phyloP scores from a whole-genome alignment of 768 basidiomycete species.

The Trichaptum fuscoviolaceum region DNA sequence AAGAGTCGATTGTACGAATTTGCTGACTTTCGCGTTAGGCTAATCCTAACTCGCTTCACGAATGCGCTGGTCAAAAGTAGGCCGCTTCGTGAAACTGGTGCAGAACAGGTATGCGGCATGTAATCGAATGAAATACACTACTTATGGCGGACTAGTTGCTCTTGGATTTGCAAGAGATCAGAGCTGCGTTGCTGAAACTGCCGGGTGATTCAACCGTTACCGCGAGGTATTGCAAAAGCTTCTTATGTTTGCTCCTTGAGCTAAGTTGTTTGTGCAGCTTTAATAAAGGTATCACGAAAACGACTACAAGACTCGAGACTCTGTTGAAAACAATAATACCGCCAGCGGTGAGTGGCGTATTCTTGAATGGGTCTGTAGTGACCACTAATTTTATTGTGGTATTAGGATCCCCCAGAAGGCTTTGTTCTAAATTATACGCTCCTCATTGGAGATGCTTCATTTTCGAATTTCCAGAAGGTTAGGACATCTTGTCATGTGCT shows the following conservation, averaged over 20 bases:
- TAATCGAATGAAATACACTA: slow-evolving; percentile 3
- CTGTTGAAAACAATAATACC: slow-evolving; percentile 94
- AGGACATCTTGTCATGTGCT: slow-evolving; percentile 8
- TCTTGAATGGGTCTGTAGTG: not conserved
- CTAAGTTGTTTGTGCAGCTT: slow-evolving; percentile 48
- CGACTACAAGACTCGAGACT: slow-evolving; percentile 78
- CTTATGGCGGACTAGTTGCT: slow-evolving; percentile 49
- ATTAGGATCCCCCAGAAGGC: slow-evolving; percentile 88
- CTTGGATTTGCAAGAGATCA: slow-evolving; percentile 86
- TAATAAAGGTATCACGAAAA: slow-evolving; percentile 74
- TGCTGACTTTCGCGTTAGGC: slow-evolving; percentile 35
- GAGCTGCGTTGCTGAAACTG: slow-evolving; percentile 74
- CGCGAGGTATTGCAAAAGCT: slow-evolving; percentile 38
- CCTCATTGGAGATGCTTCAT: slow-evolving; percentile 89
- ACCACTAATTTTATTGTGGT: slow-evolving; percentile 3
- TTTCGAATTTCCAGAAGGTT: slow-evolving; percentile 98
- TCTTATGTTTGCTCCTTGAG: not conserved
- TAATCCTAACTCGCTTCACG: slow-evolving; percentile 84
- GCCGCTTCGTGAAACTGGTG: slow-evolving; percentile 88
- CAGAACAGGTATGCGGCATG: slow-evolving; percentile 69
- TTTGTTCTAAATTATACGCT: slow-evolving; percentile 96
- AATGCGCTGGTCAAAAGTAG: slow-evolving; percentile 85
- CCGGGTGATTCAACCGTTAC: slow-evolving; percentile 66
- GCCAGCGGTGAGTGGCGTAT: slow-evolving; percentile 59
- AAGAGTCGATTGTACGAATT: not conserved